Conservation (phyloP, 352 stramenopile species). For the Phytophthora multivora region DNA sequence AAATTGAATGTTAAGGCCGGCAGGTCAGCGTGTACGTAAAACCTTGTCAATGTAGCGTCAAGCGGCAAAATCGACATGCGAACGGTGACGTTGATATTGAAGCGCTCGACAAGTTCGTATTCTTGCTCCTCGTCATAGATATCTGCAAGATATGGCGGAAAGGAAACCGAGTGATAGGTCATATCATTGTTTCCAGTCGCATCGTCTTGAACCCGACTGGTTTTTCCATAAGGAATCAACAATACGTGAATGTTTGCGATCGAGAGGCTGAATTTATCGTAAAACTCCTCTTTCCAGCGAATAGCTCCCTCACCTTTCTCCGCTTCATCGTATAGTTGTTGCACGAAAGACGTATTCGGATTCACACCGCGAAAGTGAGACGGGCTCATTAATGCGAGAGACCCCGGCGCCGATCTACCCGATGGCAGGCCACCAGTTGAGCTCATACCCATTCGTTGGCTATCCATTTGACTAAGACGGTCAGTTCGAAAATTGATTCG, state of each 20-base stretch:
- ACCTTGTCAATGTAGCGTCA: slow-evolving; percentile 79
- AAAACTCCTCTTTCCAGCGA: slow-evolving; percentile 91
- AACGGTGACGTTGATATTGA: slow-evolving; percentile 88
- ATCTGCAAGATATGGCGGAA: slow-evolving; percentile 47
- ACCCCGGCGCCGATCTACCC: slow-evolving; percentile 36
- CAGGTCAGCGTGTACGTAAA: slow-evolving; percentile 86
- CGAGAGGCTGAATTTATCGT: slow-evolving; percentile 89
- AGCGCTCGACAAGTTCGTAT: slow-evolving; percentile 82
- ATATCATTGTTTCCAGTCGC: slow-evolving; percentile 22
- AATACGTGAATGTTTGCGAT: slow-evolving; percentile 86
- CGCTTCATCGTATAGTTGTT: slow-evolving; percentile 87
- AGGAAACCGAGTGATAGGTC: slow-evolving; percentile 43
- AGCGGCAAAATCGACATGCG: slow-evolving; percentile 85
- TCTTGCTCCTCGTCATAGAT: slow-evolving; percentile 60
- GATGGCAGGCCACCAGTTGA: slow-evolving; percentile 36
- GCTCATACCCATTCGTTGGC: slow-evolving; percentile 43
- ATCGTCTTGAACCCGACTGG: slow-evolving; percentile 30
- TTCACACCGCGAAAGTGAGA: slow-evolving; percentile 41
- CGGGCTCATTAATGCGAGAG: slow-evolving; percentile 48
- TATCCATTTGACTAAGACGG: slow-evolving; percentile 78
- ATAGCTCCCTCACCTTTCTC: slow-evolving; percentile 84
- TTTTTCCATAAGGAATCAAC: slow-evolving; percentile 75
- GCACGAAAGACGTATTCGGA: slow-evolving; percentile 76
- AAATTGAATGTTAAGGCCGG: slow-evolving; percentile 86
- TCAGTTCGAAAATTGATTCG: slow-evolving; percentile 87